Evolutionary conservation across 768 basidiomycete species (phyloP), one percentile per base, ranked within the genome.

Genomic region (Calocera viscosa): DNA sequence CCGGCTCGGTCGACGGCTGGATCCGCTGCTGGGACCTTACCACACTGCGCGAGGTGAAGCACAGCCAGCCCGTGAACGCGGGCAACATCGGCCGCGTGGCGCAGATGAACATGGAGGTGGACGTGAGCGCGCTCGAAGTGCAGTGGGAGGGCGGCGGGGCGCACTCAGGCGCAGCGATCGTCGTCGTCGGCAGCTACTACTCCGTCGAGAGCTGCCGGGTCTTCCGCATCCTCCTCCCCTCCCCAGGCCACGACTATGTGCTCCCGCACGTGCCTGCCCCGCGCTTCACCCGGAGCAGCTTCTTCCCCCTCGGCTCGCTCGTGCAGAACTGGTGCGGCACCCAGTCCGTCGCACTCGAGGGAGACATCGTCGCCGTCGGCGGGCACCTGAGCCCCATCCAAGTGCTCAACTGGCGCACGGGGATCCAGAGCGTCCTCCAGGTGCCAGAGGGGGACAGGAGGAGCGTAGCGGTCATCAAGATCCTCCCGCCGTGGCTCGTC

Each of bases 261-360:
- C 24, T 47, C 26, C 24, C 30, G 14, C 14, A 32, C 26, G 22
- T 10, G 14, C 30, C 53, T 16, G 14, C 30, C 19, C 53, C 53
- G 22, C 24, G 19, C 26, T 60, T 28, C 53, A 60, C 53, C 5
- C 53, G 53, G 14, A 16, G 14, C 24, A 60, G 53, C 30, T 60
- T 60, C 53, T 60, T 60, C 53, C 53, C 53, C 14, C 53, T 60
- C 53, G 30, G 30, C 24, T 60, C 53, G 10, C 5, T 60, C 24
- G 53, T 60, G 11, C 53, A 60, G 30, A 60, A 60, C 53, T 60
- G 53, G 53, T 60, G 53, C 53, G 53, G 53, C 24, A 60, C 53
- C 11, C 53, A 60, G 22, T 60, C 53, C 26, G 53, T 60, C 24
- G 53, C 53, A 2, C 53, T 60, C 11, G 14, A 60, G 14, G 53